These are phyloP conservation scores for Penicillium lividum DNA, from an alignment of 495 filamentous ascomycete species.

Conservation along the genomic window DNA sequence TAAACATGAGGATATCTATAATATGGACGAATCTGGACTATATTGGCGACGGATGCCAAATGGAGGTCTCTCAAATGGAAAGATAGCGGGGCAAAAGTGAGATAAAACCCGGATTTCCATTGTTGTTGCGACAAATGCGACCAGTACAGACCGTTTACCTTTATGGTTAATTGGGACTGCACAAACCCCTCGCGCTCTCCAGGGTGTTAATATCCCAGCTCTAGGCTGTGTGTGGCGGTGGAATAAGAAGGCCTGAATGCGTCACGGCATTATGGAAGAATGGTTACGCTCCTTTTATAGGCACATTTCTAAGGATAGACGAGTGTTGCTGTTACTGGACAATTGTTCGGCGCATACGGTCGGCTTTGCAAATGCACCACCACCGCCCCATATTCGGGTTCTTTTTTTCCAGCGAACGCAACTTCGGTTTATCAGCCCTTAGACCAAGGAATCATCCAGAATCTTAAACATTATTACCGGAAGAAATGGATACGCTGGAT, in stretches of 20 bases:
- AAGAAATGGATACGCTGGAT: conserved; percentile 22
- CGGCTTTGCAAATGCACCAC: background rate
- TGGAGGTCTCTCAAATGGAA: conserved; percentile 10
- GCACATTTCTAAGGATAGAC: conserved; percentile 12
- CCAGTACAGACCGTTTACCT: conserved; percentile 19
- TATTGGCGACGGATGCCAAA: conserved; percentile 16
- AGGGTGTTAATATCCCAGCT: conserved; percentile 12
- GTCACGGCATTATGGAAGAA: conserved; percentile 21
- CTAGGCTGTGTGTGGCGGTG: conserved; percentile 20
- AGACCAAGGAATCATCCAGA: conserved; percentile 33
- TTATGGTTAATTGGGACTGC: conserved; percentile 27
- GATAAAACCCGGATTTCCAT: conserved; percentile 22
- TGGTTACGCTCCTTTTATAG: conserved; percentile 27
- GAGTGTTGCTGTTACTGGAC: background rate
- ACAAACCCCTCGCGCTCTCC: conserved; percentile 20
- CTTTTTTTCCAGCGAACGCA: conserved; percentile 23
- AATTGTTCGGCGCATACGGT: background rate
- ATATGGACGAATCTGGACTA: conserved; percentile 16
- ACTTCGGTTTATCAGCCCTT: conserved; percentile 28
- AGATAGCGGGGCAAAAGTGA: background rate
- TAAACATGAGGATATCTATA: conserved; percentile 15
- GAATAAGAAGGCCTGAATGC: conserved; percentile 30
- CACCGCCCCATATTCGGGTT: background rate
- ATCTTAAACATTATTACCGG: conserved; percentile 28
- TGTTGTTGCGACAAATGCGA: conserved; percentile 21